Evolutionary conservation across 2,329 filamentous ascomycete species (phyloP).

Genomic region (Xylariaceae sp.): DNA sequence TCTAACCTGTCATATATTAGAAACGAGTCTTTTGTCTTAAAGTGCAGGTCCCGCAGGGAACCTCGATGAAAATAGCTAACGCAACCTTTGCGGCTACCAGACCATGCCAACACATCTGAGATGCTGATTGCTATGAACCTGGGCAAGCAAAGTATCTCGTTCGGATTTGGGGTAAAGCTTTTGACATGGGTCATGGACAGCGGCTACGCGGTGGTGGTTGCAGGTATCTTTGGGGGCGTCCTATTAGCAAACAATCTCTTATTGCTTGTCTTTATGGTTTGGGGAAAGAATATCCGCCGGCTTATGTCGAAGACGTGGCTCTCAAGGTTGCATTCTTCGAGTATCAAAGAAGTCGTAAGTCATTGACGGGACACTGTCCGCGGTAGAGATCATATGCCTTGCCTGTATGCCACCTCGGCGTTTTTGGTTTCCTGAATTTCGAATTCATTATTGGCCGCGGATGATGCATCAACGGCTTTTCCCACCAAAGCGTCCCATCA

Average conservation of each 20-base stretch:
- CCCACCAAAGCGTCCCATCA: too few species aligned
- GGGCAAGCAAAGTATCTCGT: slow-evolving; percentile 55
- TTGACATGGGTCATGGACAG: slow-evolving; percentile 49
- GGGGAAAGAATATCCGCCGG: slow-evolving; percentile 48
- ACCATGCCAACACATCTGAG: slow-evolving; percentile 58
- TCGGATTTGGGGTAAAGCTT: slow-evolving; percentile 50
- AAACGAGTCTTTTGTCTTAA: too few species aligned
- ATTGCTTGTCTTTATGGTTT: slow-evolving; percentile 49
- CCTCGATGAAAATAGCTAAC: too few species aligned
- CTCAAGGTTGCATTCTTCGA: slow-evolving; percentile 42
- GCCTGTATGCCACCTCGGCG: too few species aligned
- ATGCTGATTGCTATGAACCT: slow-evolving; percentile 63
- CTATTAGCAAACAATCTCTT: slow-evolving; percentile 48
- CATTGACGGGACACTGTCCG: slow-evolving; percentile 16
- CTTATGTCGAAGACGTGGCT: slow-evolving; percentile 48
- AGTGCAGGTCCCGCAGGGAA: too few species aligned
- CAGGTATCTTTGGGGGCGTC: slow-evolving; percentile 49
- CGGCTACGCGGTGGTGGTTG: slow-evolving; percentile 50
- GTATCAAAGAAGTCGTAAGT: slow-evolving; percentile 25
- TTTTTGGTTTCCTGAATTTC: too few species aligned
- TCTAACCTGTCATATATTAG: too few species aligned
- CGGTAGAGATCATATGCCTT: too few species aligned
- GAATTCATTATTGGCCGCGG: too few species aligned
- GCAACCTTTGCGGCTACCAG: too few species aligned
- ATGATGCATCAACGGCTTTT: too few species aligned